phyloP scores from a whole-genome alignment of 768 basidiomycete genomes.

The Lanmaoa pseudosensibilis region DNA sequence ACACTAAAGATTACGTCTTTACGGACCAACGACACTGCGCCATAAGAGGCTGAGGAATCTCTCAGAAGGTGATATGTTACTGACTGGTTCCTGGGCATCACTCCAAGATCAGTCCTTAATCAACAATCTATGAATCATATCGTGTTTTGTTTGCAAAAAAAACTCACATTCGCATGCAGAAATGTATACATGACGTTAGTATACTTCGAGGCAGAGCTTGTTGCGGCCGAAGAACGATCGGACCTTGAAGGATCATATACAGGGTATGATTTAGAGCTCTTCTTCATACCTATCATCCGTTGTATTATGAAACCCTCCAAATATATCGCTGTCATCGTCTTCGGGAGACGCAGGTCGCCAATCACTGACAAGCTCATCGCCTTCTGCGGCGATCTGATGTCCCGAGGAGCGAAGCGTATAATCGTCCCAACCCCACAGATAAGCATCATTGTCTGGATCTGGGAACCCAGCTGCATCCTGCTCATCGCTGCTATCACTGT shows the following conservation, averaged over 20 bases:
- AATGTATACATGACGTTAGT: slow-evolving; percentile 3
- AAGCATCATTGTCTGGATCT: slow-evolving; percentile 25
- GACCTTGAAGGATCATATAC: slow-evolving; percentile 1
- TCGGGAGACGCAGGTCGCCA: slow-evolving; percentile 47
- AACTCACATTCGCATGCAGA: slow-evolving; percentile 9
- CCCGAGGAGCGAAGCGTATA: slow-evolving; percentile 7
- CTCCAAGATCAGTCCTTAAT: not conserved
- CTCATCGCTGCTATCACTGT: slow-evolving; percentile 26
- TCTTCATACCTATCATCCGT: slow-evolving; percentile 31
- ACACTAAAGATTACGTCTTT: slow-evolving; percentile 3
- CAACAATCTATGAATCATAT: not conserved
- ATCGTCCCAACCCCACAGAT: slow-evolving; percentile 14
- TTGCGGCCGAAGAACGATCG: not conserved
- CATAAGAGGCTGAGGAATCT: no score
- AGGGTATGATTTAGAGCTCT: slow-evolving; percentile 23
- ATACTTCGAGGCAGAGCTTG: not conserved
- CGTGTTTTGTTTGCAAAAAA: not conserved
- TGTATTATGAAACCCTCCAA: slow-evolving; percentile 15
- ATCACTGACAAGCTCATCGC: slow-evolving; percentile 42
- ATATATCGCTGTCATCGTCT: slow-evolving; percentile 6
- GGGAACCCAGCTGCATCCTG: slow-evolving; percentile 16
- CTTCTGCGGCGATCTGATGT: slow-evolving; percentile 16
- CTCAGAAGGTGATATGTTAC: no score
- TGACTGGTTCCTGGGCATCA: slow-evolving; percentile 4
- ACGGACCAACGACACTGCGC: slow-evolving; percentile 28